Evolutionary conservation across 768 basidiomycete species (phyloP), one percentile per base, ranked within the genome.

Genomic region (Tylopilus rubrobrunneus): DNA sequence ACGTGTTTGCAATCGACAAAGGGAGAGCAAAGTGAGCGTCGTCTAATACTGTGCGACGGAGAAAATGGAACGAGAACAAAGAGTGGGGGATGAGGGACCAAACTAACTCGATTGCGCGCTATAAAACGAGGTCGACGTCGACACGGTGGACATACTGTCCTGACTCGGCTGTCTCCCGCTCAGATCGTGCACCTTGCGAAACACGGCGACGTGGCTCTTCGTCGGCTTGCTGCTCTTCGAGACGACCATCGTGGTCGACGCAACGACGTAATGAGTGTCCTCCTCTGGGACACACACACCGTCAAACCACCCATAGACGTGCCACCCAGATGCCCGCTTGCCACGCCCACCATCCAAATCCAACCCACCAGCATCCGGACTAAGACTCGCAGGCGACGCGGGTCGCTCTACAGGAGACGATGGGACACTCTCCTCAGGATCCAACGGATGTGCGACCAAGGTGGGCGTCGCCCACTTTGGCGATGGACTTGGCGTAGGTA

Each of bases 271-370:
- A 1, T 29, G 6, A 1, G 49, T 37, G 10, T 49, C 43, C 23
- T 49, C 43, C 23, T 53, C 59, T 0, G 44, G 25, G 3, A 57
- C 5, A 7, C 4, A 31, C 19, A 63, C 63, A 3, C 61, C 43
- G 7, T 64, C 68, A 12, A 70, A 69, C 68, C 68, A 70, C 44
- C 65, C 68, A 23, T 60, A 69, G 9, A 58, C 57, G 19, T 69
- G 62, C 68, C 69, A 71, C 25, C 68, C 68, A 25, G 68, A 69
- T 4, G 63, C 68, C 23, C 68, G 69, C 45, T 71, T 69, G 14
- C 68, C 68, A 31, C 63, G 48, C 3, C 68, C 68, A 19, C 67
- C 59, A 3, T 52, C 67, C 9, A 71, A 48, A 50, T 69, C 69
- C 27, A 69, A 48, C n/a, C 68, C 68, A 2, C 68, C 68, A 1